phyloP scores from a whole-genome alignment of 805 yeast species.

The Ogataea sp. region DNA sequence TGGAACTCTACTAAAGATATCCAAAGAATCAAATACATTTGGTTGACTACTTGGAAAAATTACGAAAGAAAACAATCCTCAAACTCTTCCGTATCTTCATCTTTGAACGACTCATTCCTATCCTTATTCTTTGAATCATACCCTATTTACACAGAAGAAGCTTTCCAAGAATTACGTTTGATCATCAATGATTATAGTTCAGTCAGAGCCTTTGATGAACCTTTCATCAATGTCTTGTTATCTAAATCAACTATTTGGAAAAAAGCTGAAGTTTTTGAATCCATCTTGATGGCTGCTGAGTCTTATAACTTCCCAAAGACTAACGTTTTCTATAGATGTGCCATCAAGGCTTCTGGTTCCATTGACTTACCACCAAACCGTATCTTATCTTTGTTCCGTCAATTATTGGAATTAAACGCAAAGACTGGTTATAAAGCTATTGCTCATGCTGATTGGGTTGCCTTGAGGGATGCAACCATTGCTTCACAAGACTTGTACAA shows the following conservation, averaged over 20 bases:
- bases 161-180: constrained; percentile 48
- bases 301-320: constrained; percentile 51
- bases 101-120: constrained; percentile 62
- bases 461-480: constrained; percentile 70
- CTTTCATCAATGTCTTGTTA: constrained; percentile 71
- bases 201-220: constrained; percentile 60
- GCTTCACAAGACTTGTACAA: constrained; percentile 29
- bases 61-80: constrained; percentile 43
- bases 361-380: constrained; percentile 46
- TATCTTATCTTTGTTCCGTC: constrained; percentile 33
- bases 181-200: constrained; percentile 48
- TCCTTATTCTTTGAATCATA: constrained; percentile 56
- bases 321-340: constrained; percentile 64
- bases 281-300: constrained; percentile 51
- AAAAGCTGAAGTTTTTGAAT: constrained; percentile 55
- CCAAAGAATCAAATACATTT: constrained; percentile 49
- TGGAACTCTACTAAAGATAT: constrained; percentile 50
- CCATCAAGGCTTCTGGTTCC: constrained; percentile 64
- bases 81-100: constrained; percentile 63
- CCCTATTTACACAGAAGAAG: constrained; percentile 43
- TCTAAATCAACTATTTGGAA: constrained; percentile 63
- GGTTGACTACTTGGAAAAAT: constrained; percentile 53
- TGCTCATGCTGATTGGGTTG: constrained; percentile 82
- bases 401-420: constrained; percentile 35
- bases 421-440: constrained; percentile 49